A percentile compares a stretch with the other conserved stretches of the same genome.
Evolutionary conservation across 2,329 filamentous ascomycete species (phyloP).

Genomic region (Sporothrix dimorphospora): DNA sequence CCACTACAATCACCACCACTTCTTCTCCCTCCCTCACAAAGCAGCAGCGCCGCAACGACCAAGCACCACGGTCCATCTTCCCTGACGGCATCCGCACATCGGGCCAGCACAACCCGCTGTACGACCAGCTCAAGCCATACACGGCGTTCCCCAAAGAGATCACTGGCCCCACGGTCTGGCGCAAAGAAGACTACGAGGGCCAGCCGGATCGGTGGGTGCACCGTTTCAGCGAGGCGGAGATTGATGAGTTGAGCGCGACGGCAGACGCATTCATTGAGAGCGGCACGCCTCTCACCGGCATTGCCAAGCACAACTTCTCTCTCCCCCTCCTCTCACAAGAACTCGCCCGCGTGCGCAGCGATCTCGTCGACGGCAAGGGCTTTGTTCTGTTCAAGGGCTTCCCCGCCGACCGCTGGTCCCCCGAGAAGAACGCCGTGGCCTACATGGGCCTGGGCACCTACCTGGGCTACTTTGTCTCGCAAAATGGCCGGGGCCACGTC

Average conservation of each 20-base stretch:
- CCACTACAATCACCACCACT: neutral
- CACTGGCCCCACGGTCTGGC: conserved; percentile 73
- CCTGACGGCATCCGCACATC: conserved; percentile 57
- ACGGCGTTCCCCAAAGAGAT: conserved; percentile 71
- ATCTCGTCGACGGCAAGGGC: conserved; percentile 75
- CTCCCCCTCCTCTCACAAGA: conserved; percentile 46
- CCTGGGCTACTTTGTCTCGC: conserved; percentile 84
- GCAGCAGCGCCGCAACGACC: conserved; percentile 39
- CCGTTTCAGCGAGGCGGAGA: conserved; percentile 66
- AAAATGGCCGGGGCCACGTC: conserved; percentile 83
- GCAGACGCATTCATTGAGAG: conserved; percentile 70
- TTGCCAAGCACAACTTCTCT: conserved; percentile 53
- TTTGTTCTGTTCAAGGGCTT: conserved; percentile 90
- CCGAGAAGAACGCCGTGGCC: conserved; percentile 79
- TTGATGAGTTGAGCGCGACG: conserved; percentile 66
- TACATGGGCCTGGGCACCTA: conserved; percentile 89
- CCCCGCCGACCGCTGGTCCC: conserved; percentile 74
- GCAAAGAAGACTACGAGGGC: conserved; percentile 63
- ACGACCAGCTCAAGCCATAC: conserved; percentile 67
- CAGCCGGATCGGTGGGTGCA: conserved; percentile 74
- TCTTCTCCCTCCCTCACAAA: neutral
- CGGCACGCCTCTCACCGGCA: conserved; percentile 70
- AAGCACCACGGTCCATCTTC: conserved; percentile 46
- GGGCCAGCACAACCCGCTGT: conserved; percentile 72
- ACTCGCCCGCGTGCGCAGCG: conserved; percentile 45